phyloP scores from a whole-genome alignment of 352 stramenopile species.

The Globisporangium okanoganense region DNA sequence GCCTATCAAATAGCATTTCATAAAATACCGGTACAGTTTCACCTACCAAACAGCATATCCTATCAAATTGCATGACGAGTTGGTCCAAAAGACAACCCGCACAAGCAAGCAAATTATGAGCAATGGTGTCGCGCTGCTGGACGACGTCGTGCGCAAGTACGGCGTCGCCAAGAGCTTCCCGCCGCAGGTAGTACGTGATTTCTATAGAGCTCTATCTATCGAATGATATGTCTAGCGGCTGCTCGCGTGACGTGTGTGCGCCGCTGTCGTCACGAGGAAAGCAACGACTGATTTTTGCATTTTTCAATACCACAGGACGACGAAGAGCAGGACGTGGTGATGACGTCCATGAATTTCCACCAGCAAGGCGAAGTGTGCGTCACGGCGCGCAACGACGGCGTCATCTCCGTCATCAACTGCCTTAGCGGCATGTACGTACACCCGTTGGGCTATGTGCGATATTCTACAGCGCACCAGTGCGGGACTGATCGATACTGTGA shows the following conservation, averaged over 20 bases:
- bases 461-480: neutral
- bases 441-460: neutral
- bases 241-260: neutral
- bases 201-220: neutral
- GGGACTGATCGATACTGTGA: neutral
- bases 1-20: no score
- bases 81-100: conserved; percentile 12
- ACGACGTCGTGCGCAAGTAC: conserved; percentile 62
- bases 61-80: no score
- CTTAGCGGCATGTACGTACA: conserved; percentile 70
- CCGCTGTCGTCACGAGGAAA: neutral
- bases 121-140: conserved; percentile 42
- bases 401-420: conserved; percentile 81
- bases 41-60: no score
- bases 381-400: conserved; percentile 69
- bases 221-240: no score
- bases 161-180: conserved; percentile 62
- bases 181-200: conserved; percentile 47
- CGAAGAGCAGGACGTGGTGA: conserved; percentile 50
- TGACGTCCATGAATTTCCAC: conserved; percentile 76
- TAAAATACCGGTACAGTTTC: no score
- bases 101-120: conserved; percentile 6
- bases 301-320: conserved; percentile 32
- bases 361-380: conserved; percentile 75
- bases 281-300: neutral